Evolutionary conservation across 257 asterid genomes (phyloP), one percentile per base, ranked within the genome.

Genomic region (Coffea canephora): DNA sequence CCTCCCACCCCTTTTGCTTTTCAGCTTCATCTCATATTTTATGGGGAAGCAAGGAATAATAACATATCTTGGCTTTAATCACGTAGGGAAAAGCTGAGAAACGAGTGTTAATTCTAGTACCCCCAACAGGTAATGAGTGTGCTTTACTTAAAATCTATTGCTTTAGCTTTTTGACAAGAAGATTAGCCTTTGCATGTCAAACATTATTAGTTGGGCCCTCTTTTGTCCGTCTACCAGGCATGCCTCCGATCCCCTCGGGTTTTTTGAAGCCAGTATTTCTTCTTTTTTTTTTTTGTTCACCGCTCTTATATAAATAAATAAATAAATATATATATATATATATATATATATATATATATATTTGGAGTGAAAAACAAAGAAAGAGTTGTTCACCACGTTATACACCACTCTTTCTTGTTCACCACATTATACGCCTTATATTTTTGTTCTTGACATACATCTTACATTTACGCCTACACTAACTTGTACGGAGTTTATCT

Each of bases 121-220:
- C 5, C 49, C 65, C 67, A 52, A 41, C 10, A 54, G 50, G 52
- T 4, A 80, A 54, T 67, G 75, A 74, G 71, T 66, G 39, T 74
- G 39, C 74, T 36, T 64, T 70, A n/a, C 76, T 71, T 23, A 36
- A 66, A 8, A 49, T 76, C 27, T 54, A 36, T 62, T 15, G 71
- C 78, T 79, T 79, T 79, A 66, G 43, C 78, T 73, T 79, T 79
- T 79, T 79, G 78, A 79, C 83, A 62, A 73, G 18, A 73, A 77
- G 49, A 77, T 65, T 46, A 65, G 27, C 14, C 50, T 77, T 79
- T 48, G 68, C 78, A 64, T 79, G 74, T 71, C 55, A 62, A 64
- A 48, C 21, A 73, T 79, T 10, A 79, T 64, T 49, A 65, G 7
- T 64, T 64, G 74, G 82, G 78, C 5, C 78, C 81, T 27, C 39